Base-by-base conservation (phyloP, 176 grass and related monocot genomes). In the Cocos nucifera region DNA sequence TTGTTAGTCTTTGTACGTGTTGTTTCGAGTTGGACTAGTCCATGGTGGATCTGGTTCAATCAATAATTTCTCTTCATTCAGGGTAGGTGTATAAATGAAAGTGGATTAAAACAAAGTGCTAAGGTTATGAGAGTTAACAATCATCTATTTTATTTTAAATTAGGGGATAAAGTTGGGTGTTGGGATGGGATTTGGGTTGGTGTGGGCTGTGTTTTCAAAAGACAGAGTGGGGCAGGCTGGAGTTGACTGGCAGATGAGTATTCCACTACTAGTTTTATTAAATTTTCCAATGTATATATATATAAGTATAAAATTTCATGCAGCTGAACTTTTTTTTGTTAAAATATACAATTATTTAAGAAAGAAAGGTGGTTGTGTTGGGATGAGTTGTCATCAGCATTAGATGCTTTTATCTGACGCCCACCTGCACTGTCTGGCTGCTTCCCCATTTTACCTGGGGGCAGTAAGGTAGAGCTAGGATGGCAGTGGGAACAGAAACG, bases 311-410 rank as follows among this genome's bases (percentile, higher is more conserved):
- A 44, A 44, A 12, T 44, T 44, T 44, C 35, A 14, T 44, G 35
- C 6, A 12, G 35, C 2, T 14, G 1, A 12, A 44, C 10, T 14
- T 12, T 14, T 14, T 39, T 44, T 44, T 12, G 2, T 44, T 44
- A 44, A 12, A 44, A 12, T 2, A 6, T 2, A 2, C 2, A 12
- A 2, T 12, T 44, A 44, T 32, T 50, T 50, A 3, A 79, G 66
- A 82, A 35, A 71, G 62, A 58, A 28, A 56, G 60, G 49, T 12
- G 20, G 39, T 21, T 49, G 75, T 64, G 75, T 68, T 84, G 86
- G 86, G 75, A 70, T 85, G 87, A 85, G 82, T 78, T 90, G 79
- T 80, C 82, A 75, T 70, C 73, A 86, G 87, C 87, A 90, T 80
- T 90, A 90, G 82, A 90, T 90, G 87, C 87, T 74, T 76, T 44